Base-by-base conservation (phyloP, 2,329 filamentous ascomycete species). In the Dactylellina sp. region DNA sequence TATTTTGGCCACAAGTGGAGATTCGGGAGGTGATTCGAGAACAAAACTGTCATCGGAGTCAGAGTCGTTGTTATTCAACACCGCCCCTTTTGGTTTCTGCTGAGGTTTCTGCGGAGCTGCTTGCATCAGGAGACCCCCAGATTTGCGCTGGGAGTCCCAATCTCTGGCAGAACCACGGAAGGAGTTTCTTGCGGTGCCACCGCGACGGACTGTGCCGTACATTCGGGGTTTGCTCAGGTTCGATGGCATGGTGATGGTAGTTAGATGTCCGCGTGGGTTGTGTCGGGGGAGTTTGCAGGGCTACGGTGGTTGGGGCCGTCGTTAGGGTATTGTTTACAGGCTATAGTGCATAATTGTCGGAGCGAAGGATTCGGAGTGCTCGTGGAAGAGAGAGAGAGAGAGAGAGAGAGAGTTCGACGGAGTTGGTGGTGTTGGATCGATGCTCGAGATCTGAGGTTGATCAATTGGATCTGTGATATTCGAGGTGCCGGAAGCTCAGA, bases 141-240 rank as follows among this genome's bases (percentile, higher is more conserved):
- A 37, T 53, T 44, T 72, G 14, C 68, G 60, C 22, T 72, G 68
- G 39, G 59, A 60, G 28, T 72, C 68, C 68, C 68, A 72, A 37
- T 39, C 68, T 39, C 60, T 52, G 25, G 49, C 68, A 1, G 68
- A 72, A 22, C 68, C 68, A 12, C 68, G 53, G 39, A 72, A 72
- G 18, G 66, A 37, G 12, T 49, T 40, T 52, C 40, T 53, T 16
- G 49, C 52, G 47, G 53, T 59, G 5, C 49, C 42, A 20, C 59
- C 44, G 59, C 68, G 68, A 65, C 68, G 68, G 60, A 44, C 68
- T 9, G 68, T 72, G 53, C 68, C 68, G 60, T 72, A 72, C 46
- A 52, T 64, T 42, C 42, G 46, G 3, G 44, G 52, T 37, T 52
- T 62, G 40, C 55, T 20, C 9, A 68, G 47, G 16, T 40, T 18